These are phyloP conservation scores for Diddensiella santjacobensis DNA, from an alignment of 805 yeast genomes.

Conservation along the genomic window DNA sequence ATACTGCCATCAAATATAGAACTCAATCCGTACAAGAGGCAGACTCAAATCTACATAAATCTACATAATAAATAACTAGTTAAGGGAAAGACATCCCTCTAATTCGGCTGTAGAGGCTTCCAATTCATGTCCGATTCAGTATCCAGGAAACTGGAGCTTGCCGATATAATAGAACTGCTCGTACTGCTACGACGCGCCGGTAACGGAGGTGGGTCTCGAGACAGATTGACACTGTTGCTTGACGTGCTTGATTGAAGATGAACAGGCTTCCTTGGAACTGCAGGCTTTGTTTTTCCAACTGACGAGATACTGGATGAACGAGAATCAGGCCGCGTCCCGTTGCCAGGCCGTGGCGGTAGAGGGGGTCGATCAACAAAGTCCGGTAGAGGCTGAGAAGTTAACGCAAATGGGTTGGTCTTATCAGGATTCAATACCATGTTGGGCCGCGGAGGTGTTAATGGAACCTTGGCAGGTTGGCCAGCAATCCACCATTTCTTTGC, in stretches of 20 bases:
- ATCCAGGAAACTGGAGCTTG: constrained; percentile 6
- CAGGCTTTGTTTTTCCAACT: background rate
- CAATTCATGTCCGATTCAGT: constrained; percentile 1
- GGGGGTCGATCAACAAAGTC: constrained; percentile 43
- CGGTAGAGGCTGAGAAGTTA: constrained; percentile 41
- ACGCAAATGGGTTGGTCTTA: constrained; percentile 70
- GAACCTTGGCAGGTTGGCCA: constrained; percentile 70
- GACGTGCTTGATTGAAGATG: constrained; percentile 4
- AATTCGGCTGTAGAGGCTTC: constrained; percentile 7
- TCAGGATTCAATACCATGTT: constrained; percentile 62
- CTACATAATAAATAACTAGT: background rate
- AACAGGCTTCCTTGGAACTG: constrained; percentile 16
- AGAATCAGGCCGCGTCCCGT: background rate
- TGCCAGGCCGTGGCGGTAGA: constrained; percentile 14
- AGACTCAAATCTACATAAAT: background rate
- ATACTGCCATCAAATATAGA: constrained; percentile 7
- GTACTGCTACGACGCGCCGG: constrained; percentile 8
- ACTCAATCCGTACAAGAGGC: constrained; percentile 3
- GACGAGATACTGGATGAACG: background rate
- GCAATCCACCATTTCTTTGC: constrained; percentile 88
- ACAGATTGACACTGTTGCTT: background rate
- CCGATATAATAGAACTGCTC: constrained; percentile 1
- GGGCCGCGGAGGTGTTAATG: constrained; percentile 34
- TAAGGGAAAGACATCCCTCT: background rate
- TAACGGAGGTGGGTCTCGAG: constrained; percentile 7